Conservation (phyloP, 352 stramenopile genomes). For the Phytopythium cucurbitacearum region DNA sequence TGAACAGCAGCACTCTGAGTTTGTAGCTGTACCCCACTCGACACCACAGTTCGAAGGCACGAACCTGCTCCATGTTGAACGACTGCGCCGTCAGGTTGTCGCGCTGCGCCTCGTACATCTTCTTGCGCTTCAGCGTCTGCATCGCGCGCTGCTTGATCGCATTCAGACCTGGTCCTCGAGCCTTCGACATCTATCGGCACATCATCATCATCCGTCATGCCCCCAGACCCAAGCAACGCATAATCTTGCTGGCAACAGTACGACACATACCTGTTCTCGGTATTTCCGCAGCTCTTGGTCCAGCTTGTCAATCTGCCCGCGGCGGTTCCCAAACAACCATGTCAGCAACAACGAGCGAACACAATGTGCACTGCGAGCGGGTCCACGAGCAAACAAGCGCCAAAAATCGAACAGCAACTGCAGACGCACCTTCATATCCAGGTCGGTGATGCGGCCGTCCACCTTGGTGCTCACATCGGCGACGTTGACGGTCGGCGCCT, state of each 20-base stretch:
- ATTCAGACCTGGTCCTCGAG: conserved; percentile 58
- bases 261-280: conserved; percentile 43
- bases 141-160: conserved; percentile 81
- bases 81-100: conserved; percentile 78
- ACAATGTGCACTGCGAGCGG: background rate
- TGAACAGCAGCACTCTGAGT: conserved; percentile 11
- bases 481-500: conserved; percentile 69
- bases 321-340: background rate
- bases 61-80: conserved; percentile 85
- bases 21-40: conserved; percentile 3
- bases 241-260: background rate
- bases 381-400: too few species aligned
- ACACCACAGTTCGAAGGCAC: background rate
- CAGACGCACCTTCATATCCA: conserved; percentile 70
- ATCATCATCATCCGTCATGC: too few species aligned
- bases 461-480: conserved; percentile 73
- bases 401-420: background rate
- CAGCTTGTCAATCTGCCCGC: conserved; percentile 64
- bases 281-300: conserved; percentile 83
- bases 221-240: background rate
- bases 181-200: conserved; percentile 63
- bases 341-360: background rate
- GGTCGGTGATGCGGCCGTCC: conserved; percentile 65
- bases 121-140: conserved; percentile 86
- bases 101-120: conserved; percentile 84